Evolutionary conservation across 495 filamentous ascomycete species (phyloP).

Genomic region (Neurospora intermedia): DNA sequence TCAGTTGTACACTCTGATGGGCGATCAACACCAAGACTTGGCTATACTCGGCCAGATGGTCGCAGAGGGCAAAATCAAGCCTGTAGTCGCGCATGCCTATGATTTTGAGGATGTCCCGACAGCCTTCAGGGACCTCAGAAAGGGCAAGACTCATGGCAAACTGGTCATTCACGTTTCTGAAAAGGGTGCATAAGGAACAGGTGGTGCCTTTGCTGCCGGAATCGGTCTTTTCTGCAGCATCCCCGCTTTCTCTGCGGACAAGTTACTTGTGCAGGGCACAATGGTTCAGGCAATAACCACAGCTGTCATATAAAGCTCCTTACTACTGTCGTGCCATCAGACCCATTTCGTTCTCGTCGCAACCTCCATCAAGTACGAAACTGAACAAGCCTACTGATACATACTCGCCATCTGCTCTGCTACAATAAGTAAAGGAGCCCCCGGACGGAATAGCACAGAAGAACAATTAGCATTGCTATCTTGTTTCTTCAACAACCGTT

Average conservation of each 20-base stretch:
- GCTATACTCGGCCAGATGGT: constrained; percentile 26
- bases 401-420: background rate
- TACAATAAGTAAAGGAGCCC: background rate
- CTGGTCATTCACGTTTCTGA: constrained; percentile 45
- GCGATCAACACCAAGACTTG: constrained; percentile 31
- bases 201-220: background rate
- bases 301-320: background rate
- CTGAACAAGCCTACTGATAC: background rate
- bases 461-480: background rate
- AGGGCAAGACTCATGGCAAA: constrained; percentile 49
- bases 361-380: background rate
- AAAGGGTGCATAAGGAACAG: background rate
- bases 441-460: background rate
- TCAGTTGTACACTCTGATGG: constrained; percentile 27
- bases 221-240: background rate
- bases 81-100: constrained; percentile 45
- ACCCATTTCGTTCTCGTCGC: background rate
- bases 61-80: constrained; percentile 45
- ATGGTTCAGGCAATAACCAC: background rate
- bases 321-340: background rate
- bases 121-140: constrained; percentile 48
- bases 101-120: constrained; percentile 44
- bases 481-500: background rate
- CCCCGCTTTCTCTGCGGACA: background rate
- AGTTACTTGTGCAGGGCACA: background rate